Evolutionary conservation across 495 filamentous ascomycete species (phyloP).

Genomic region (Penicillium paradoxum): DNA sequence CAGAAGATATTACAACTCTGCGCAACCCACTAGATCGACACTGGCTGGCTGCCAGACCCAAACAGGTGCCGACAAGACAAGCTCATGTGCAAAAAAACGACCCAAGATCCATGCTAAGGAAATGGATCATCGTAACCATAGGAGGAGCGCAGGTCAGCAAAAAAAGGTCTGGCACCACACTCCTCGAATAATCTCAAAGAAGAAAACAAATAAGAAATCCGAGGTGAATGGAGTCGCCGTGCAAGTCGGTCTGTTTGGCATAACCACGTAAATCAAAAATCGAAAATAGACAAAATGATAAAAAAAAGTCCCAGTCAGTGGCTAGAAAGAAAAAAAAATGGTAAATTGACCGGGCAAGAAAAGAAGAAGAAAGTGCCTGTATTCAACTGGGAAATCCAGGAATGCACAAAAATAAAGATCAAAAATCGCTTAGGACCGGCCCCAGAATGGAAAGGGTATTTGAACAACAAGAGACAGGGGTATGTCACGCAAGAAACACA

Average conservation of each 20-base stretch:
- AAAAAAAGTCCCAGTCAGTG: constrained; percentile 20
- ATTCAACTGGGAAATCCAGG: constrained; percentile 22
- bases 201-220: constrained; percentile 24
- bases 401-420: constrained; percentile 13
- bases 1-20: constrained; percentile 28
- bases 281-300: not conserved
- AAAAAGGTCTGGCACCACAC: constrained; percentile 19
- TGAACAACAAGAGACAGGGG: constrained; percentile 28
- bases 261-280: constrained; percentile 33
- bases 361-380: constrained; percentile 12
- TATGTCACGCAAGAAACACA: constrained; percentile 27
- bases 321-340: constrained; percentile 12
- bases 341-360: constrained; percentile 12
- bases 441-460: constrained; percentile 32
- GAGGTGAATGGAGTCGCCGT: constrained; percentile 26
- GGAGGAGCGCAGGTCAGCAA: constrained; percentile 21
- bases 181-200: constrained; percentile 27
- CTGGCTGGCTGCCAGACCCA: constrained; percentile 12
- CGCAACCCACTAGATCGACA: constrained; percentile 4
- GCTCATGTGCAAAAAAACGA: constrained; percentile 12
- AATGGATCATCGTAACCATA: constrained; percentile 21
- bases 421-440: constrained; percentile 31
- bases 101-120: constrained; percentile 13
- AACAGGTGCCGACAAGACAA: constrained; percentile 15
- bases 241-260: constrained; percentile 38